phyloP scores from a whole-genome alignment of 805 yeast species.

The Saccharomycopsis fodiens region DNA sequence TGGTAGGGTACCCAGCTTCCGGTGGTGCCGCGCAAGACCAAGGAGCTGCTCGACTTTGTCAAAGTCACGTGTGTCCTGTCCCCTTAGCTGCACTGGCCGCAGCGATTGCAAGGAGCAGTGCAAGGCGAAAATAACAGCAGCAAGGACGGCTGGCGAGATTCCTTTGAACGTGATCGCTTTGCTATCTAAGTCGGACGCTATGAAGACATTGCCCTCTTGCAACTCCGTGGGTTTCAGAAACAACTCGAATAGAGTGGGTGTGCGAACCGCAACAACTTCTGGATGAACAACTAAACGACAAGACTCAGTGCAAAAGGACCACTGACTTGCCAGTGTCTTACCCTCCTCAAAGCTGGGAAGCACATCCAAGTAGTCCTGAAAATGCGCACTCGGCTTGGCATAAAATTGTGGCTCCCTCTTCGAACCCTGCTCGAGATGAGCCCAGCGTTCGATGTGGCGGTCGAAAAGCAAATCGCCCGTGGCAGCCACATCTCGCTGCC shows the following conservation, averaged over 20 bases:
- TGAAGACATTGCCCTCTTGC: neutral
- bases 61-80: neutral
- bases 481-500: too few relatives aligned
- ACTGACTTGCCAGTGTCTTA: neutral
- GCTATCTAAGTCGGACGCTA: neutral
- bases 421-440: too few relatives aligned
- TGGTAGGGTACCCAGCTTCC: neutral
- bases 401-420: too few relatives aligned
- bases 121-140: neutral
- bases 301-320: neutral
- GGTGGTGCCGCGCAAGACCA: neutral
- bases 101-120: neutral
- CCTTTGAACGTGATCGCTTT: neutral
- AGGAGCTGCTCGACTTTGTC: neutral
- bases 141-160: neutral
- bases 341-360: neutral
- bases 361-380: neutral
- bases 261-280: neutral
- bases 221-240: neutral
- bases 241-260: neutral
- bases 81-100: neutral
- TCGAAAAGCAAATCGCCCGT: too few relatives aligned
- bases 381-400: neutral
- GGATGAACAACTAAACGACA: neutral
- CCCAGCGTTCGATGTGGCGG: too few relatives aligned